Base-by-base conservation (phyloP, 495 filamentous ascomycete species). In the Penicillium mononematosum region DNA sequence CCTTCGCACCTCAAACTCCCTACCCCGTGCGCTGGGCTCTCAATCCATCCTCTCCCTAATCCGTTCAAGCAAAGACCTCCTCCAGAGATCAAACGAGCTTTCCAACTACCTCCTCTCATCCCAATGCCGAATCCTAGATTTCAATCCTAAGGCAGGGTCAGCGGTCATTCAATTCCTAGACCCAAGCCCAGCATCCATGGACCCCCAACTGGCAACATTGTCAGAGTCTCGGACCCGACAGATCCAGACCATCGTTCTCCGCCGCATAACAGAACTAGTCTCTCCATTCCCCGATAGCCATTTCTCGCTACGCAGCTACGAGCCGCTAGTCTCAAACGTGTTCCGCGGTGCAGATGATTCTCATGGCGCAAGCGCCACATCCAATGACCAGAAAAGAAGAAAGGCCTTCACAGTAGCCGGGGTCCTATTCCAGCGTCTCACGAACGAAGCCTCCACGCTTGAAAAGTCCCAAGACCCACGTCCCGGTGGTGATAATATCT, bases 1-100 rank as follows among this genome's bases (percentile, higher is more conserved):
- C 52, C 69, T 97, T 42, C 75, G 83, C 41, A 71, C 74, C 16
- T 69, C 78, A 10, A 69, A 86, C 46, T 65, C 65, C 9, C 73
- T 98, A 12, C 93, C 93, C 0, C 68, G 69, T 8, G 92, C 91
- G 0, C 74, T 98, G 0, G 79, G 82, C 56, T 81, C 83, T 41
- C 73, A 78, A 1, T 82, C 87, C 6, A 80, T 96, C 32, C 69
- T 92, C 0, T 73, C 71, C 1, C 61, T 90, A 43, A 64, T 81
- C 2, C 61, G 64, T 36, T 71, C 76, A 34, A 77, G 70, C 45
- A 62, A 69, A 27, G 29, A 54, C 38, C 66, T 67, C 6, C 58
- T 75, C 10, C 49, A 64, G 9, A 54, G 56, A 0, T 60, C 71
- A 34, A 70, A 62, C 27, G 52, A 58, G 11, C 60, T 71, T 12